Evolutionary conservation across 495 filamentous ascomycete genomes (phyloP).

Genomic region (Aspergillus sclerotioniger): DNA sequence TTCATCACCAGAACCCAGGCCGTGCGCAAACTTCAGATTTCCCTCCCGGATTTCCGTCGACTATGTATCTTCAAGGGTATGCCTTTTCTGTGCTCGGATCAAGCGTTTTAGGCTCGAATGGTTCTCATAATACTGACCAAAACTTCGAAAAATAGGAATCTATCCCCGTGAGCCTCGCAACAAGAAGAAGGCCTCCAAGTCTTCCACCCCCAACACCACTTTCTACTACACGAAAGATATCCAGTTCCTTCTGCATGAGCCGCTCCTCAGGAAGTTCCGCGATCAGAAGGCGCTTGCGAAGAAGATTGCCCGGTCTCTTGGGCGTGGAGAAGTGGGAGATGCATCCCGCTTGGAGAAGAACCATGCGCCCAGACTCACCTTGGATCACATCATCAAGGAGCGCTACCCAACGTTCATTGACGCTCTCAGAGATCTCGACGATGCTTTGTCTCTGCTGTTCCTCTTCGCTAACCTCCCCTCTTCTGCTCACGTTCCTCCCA

Average conservation of each 20-base stretch:
- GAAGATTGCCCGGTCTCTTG: slow-evolving; percentile 90
- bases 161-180: slow-evolving; percentile 94
- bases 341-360: slow-evolving; percentile 81
- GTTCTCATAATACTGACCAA: neutral
- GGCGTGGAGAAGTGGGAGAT: slow-evolving; percentile 85
- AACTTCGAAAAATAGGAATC: slow-evolving; percentile 56
- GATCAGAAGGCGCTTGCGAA: slow-evolving; percentile 95
- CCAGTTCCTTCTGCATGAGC: slow-evolving; percentile 95
- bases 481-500: slow-evolving; percentile 78
- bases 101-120: neutral
- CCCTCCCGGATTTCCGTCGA: slow-evolving; percentile 92
- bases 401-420: slow-evolving; percentile 97
- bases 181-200: slow-evolving; percentile 95
- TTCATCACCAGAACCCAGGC: slow-evolving; percentile 96
- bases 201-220: slow-evolving; percentile 82
- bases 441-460: slow-evolving; percentile 95
- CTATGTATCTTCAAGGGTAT: slow-evolving; percentile 96
- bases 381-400: slow-evolving; percentile 97
- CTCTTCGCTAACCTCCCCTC: slow-evolving; percentile 96
- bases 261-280: slow-evolving; percentile 90
- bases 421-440: slow-evolving; percentile 90
- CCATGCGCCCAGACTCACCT: slow-evolving; percentile 76
- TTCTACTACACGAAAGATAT: slow-evolving; percentile 99
- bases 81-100: neutral
- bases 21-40: slow-evolving; percentile 95